Evolutionary conservation across 2,329 filamentous ascomycete genomes (phyloP), one percentile per base, ranked within the genome.

Genomic region (Curvularia verruculosa): DNA sequence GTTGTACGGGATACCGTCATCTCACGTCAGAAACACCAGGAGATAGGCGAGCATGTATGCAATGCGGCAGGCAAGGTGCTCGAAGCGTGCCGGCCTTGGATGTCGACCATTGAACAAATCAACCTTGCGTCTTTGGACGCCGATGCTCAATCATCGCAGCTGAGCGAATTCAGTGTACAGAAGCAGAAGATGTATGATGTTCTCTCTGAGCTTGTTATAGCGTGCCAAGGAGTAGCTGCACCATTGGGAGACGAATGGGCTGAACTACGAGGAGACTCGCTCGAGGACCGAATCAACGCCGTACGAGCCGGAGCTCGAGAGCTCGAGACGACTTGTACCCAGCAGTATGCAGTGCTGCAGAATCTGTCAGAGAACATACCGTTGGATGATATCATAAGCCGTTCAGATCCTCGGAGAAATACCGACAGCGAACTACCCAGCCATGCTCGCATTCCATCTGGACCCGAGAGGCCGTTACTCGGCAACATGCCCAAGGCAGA

Each of bases 181-280:
- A 98, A 98, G 78, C 95, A 99, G 75, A 90, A 89, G 66, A 82
- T 96, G 18, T 98, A 98, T 76, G 95, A 98, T 76, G 90, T 92
- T 57, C 89, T 96, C 53, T 93, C 92, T 8, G 95, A 98, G 73
- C 84, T 99, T 26, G 80, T 98, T 3, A 79, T 96, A 48, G 87
- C 89, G 56, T 97, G 93, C 70, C 95, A 99, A 77, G 87, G 90
- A 23, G 89, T 98, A n/a, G 91, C 92, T 5, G 91, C 91, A 8
- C 95, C 95, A 5, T 78, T 99, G 41, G 91, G 89, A 8, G 95
- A 99, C 73, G 95, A 99, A 78, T 99, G 95, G 95, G 87, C 93
- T 3, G 92, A 96, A 73, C 83, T 93, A n/a, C 87, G 92, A 41
- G 92, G 92, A 1, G 92, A 96, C 73, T 90, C 93, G 7, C 81